A percentile compares a stretch with the other conserved stretches of the same genome.
phyloP scores from a whole-genome alignment of 345 rosid species.

The Turritis glabra region DNA sequence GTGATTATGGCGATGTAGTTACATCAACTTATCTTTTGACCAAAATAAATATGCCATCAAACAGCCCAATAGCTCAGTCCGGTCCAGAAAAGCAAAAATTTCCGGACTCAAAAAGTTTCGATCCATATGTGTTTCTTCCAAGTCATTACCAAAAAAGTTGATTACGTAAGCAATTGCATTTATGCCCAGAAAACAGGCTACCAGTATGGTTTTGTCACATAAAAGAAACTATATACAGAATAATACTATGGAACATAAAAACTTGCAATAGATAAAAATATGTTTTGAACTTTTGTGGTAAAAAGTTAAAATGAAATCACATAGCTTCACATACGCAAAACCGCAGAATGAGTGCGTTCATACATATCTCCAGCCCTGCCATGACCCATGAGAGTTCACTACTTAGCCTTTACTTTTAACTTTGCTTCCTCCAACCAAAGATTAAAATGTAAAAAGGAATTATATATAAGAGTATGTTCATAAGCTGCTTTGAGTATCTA shows the following conservation, averaged over 20 bases:
- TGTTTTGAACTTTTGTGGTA: neutral
- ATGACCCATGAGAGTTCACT: conserved; percentile 36
- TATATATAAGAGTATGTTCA: neutral
- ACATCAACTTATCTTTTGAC: neutral
- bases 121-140: neutral
- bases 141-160: neutral
- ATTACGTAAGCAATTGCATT: neutral
- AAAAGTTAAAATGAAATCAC: neutral
- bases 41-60: neutral
- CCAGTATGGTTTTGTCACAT: neutral
- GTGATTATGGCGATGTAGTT: neutral
- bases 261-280: neutral
- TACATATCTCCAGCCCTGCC: conserved; percentile 78
- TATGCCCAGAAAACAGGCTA: neutral
- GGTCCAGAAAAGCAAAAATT: neutral
- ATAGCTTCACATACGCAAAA: conserved; percentile 31
- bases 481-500: conserved; percentile 1
- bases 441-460: conserved; percentile 3
- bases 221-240: neutral
- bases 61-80: neutral
- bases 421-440: conserved; percentile 40
- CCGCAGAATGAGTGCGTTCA: conserved; percentile 43
- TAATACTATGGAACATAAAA: neutral
- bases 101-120: neutral
- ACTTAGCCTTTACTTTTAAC: conserved; percentile 27